phyloP scores from a whole-genome alignment of 2,329 filamentous ascomycete species.

The Diplodia seriata region DNA sequence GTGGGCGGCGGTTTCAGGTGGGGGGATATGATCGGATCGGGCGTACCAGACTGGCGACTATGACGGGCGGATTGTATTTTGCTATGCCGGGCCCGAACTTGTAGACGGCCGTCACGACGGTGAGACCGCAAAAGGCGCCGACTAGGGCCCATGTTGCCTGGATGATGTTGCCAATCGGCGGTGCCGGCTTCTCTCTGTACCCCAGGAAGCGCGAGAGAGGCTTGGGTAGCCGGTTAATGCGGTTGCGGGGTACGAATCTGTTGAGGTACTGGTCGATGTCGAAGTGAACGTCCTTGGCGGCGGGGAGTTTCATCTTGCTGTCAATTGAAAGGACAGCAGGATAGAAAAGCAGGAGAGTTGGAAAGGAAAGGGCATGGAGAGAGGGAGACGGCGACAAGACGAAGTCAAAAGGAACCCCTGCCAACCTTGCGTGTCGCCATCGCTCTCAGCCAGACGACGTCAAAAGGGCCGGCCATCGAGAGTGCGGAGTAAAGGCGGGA shows the following conservation, averaged over 20 bases:
- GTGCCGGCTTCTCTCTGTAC: conserved; percentile 47
- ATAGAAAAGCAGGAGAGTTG: background rate
- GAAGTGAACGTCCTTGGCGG: conserved; percentile 57
- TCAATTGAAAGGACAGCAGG: background rate
- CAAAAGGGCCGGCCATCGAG: background rate
- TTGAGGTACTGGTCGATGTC: conserved; percentile 81
- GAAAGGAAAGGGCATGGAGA: background rate
- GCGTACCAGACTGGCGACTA: conserved; percentile 53
- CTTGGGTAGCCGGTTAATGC: conserved; percentile 68
- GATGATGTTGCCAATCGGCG: conserved; percentile 52
- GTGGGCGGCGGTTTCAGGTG: background rate
- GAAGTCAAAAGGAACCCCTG: background rate
- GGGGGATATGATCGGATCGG: background rate
- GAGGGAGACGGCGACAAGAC: background rate
- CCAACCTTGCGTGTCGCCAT: conserved; percentile 5
- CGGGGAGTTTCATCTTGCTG: conserved; percentile 26
- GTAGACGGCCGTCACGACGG: conserved; percentile 52
- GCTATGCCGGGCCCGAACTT: conserved; percentile 49
- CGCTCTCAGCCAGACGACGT: conserved; percentile 8
- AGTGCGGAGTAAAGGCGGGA: conserved; percentile 23
- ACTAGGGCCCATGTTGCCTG: conserved; percentile 53
- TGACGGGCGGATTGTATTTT: conserved; percentile 49
- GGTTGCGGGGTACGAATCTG: conserved; percentile 70
- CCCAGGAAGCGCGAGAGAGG: conserved; percentile 71
- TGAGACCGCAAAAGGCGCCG: conserved; percentile 54